Evolutionary conservation across 768 basidiomycete genomes (phyloP), one percentile per base, ranked within the genome.

Genomic region (Naganishia vishniacii): DNA sequence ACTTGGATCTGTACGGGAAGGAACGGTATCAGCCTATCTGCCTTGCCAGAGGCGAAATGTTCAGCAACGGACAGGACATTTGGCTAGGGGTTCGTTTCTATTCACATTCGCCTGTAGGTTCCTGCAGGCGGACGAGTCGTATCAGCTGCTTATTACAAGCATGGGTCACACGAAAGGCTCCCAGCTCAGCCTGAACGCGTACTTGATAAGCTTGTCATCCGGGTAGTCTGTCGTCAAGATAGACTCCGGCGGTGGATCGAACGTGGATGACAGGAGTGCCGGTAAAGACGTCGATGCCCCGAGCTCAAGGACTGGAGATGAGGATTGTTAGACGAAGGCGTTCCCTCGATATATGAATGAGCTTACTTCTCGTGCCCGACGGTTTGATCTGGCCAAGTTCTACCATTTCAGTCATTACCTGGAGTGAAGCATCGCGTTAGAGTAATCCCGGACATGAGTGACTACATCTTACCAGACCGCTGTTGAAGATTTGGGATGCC

Each of bases 391-490:
- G 46, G 7, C 48, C 48, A 0, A 65, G 49, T 37, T 65, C 65
- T 26, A 65, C 48, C 59, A 60, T 32, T 46, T 65, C 65, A 37
- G 65, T 37, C 65, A 65, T 65, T 7, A 65, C 65, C 65, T 65
- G 31, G 3, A 12, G 25, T 8, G 16, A 4, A n/a, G 6, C 26
- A 26, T 1, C n/a, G n/a, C n/a, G n/a, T n/a, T n/a, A n/a, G n/a
- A n/a, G n/a, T n/a, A n/a, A n/a, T n/a, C n/a, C n/a, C n/a, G n/a
- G n/a, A n/a, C n/a, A n/a, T n/a, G n/a, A n/a, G n/a, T n/a, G n/a
- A n/a, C n/a, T n/a, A n/a, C n/a, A n/a, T n/a, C n/a, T n/a, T n/a
- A 65, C 65, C 46, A 65, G 48, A 15, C 65, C 65, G 32, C 59
- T 61, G 34, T 65, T 65, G 48, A 65, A 65, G 13, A 65, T 51